Evolutionary conservation across 768 basidiomycete species (phyloP).

Genomic region (Terana coerulea): DNA sequence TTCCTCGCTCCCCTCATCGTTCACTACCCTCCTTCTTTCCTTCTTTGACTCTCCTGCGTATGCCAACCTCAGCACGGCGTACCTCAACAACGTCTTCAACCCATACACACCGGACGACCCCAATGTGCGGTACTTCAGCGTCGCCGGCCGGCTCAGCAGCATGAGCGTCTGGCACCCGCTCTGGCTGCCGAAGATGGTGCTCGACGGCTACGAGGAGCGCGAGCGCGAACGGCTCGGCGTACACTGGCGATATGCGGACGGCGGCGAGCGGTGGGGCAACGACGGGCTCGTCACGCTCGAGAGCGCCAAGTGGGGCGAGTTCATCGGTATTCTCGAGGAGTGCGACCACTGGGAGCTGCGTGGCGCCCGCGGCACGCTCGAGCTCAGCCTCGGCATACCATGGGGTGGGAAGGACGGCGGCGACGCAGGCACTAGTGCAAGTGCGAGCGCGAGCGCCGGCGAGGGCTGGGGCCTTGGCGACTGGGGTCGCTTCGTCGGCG

Average conservation of each 20-base stretch:
- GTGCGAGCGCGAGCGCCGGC: slow-evolving; percentile 28
- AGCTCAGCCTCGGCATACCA: slow-evolving; percentile 43
- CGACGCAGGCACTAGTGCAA: slow-evolving; percentile 16
- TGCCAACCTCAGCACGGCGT: slow-evolving; percentile 84
- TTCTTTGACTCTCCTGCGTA: slow-evolving; percentile 96
- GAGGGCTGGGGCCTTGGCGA: slow-evolving; percentile 44
- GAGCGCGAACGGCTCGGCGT: slow-evolving; percentile 42
- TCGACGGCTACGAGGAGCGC: slow-evolving; percentile 78
- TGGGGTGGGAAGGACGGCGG: slow-evolving; percentile 33
- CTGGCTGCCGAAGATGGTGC: slow-evolving; percentile 93
- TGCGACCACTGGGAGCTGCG: slow-evolving; percentile 97
- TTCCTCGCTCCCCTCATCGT: slow-evolving; percentile 70
- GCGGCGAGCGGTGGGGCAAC: slow-evolving; percentile 64
- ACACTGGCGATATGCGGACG: slow-evolving; percentile 21
- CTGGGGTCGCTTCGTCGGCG: slow-evolving; percentile 59
- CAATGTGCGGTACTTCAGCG: slow-evolving; percentile 86
- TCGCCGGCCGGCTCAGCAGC: slow-evolving; percentile 70
- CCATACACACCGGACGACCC: slow-evolving; percentile 76
- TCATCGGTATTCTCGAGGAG: slow-evolving; percentile 83
- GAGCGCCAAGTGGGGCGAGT: slow-evolving; percentile 95
- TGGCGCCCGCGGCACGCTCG: slow-evolving; percentile 72
- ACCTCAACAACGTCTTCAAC: slow-evolving; percentile 78
- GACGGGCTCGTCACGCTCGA: slow-evolving; percentile 92
- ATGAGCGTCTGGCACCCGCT: slow-evolving; percentile 89
- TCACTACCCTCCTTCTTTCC: slow-evolving; percentile 83